phyloP scores from a whole-genome alignment of 2,329 filamentous ascomycete species.

The Aplosporella prunicola region DNA sequence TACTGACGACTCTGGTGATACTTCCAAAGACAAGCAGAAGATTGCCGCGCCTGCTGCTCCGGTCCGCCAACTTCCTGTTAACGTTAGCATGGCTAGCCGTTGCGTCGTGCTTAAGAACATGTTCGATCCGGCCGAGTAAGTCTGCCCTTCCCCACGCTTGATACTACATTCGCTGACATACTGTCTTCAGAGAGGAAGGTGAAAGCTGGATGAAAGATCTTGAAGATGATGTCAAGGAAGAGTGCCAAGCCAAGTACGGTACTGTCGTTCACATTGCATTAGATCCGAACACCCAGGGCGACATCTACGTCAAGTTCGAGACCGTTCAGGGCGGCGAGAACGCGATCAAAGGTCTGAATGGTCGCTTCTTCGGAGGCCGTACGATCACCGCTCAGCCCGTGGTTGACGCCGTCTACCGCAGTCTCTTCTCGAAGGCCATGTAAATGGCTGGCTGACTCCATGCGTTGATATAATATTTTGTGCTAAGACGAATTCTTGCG shows the following conservation, averaged over 20 bases:
- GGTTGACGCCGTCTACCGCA: constrained; percentile 95
- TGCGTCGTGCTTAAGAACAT: constrained; percentile 93
- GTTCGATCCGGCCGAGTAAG: constrained; percentile 87
- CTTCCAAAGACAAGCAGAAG: constrained; percentile 57
- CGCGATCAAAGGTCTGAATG: constrained; percentile 94
- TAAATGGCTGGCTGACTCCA: no score
- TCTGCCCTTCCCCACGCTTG: constrained; percentile 18
- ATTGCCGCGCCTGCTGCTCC: constrained; percentile 71
- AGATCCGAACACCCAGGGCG: constrained; percentile 86
- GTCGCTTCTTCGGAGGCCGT: constrained; percentile 85
- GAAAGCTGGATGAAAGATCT: constrained; percentile 87
- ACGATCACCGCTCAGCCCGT: constrained; percentile 92
- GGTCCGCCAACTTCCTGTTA: constrained; percentile 64
- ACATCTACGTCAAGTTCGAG: constrained; percentile 98
- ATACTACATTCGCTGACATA: constrained; percentile 25
- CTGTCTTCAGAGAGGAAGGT: constrained; percentile 62
- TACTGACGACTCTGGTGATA: constrained; percentile 69
- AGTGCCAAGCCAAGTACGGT: constrained; percentile 93
- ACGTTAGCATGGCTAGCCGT: constrained; percentile 83
- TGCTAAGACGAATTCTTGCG: no score
- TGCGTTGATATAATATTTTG: no score
- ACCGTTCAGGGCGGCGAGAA: constrained; percentile 92
- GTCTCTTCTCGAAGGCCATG: constrained; percentile 47
- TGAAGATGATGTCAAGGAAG: constrained; percentile 82
- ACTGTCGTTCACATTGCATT: constrained; percentile 94